These are phyloP conservation scores for Beauveria pseudobassiana DNA, from an alignment of 2,329 filamentous ascomycete genomes.

Conservation along the genomic window DNA sequence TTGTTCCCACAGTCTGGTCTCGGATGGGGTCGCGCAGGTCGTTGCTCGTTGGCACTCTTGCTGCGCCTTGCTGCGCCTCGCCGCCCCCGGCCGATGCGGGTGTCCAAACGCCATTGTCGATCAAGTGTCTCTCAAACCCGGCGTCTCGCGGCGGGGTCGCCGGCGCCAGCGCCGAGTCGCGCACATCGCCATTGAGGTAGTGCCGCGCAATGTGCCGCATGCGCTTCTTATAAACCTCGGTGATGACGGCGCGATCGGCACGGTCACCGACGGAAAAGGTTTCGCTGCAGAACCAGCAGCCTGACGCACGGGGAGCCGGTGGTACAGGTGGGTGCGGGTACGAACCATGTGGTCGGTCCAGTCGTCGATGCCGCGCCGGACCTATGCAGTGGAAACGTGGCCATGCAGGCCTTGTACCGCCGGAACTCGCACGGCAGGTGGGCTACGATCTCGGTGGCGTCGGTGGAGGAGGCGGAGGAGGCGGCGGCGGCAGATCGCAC, in stretches of 20 bases:
- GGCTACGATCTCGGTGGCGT: neutral
- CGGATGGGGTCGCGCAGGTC: neutral
- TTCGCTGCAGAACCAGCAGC: constrained; percentile 47
- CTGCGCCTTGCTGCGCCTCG: neutral
- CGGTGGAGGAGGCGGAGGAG: neutral
- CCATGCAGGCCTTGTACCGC: constrained; percentile 27
- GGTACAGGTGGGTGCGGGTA: constrained; percentile 32
- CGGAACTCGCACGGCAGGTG: constrained; percentile 40
- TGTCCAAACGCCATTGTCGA: neutral
- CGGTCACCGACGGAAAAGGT: constrained; percentile 19
- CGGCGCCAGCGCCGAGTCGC: neutral
- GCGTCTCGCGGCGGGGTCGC: constrained; percentile 31
- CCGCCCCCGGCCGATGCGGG: neutral
- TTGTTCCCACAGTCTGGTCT: neutral
- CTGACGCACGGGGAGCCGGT: constrained; percentile 27
- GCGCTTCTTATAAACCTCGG: constrained; percentile 19
- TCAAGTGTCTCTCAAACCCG: constrained; percentile 31
- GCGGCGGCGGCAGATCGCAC: neutral
- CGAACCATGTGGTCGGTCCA: constrained; percentile 41
- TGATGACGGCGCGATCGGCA: neutral
- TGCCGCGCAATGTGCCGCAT: constrained; percentile 45
- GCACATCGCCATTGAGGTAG: constrained; percentile 19
- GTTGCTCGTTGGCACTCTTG: neutral
- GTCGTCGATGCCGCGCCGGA: constrained; percentile 18
- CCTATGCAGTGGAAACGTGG: constrained; percentile 28